These are phyloP conservation scores for Agaricus sinodeliciosus DNA, from an alignment of 768 basidiomycete species.

Conservation along the genomic window DNA sequence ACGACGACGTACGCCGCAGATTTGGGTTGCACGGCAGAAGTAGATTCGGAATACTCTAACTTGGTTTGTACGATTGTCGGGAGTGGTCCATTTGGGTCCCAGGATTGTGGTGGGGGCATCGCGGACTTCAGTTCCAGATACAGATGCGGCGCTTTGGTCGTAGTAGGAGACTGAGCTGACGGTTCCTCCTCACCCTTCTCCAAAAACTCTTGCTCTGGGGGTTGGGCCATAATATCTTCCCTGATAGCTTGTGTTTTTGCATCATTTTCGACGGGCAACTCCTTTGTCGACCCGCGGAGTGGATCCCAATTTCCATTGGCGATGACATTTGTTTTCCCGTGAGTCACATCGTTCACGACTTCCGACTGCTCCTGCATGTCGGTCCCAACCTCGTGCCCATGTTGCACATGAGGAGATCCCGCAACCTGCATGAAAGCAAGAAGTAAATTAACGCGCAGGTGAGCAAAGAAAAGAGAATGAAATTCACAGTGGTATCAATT, in stretches of 20 bases:
- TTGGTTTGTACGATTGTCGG: slow-evolving; percentile 29
- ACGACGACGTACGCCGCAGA: slow-evolving; percentile 19
- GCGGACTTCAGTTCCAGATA: slow-evolving; percentile 33
- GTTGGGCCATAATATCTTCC: slow-evolving; percentile 16
- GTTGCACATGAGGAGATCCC: background rate
- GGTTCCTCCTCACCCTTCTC: slow-evolving; percentile 1
- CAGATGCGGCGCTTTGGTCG: slow-evolving; percentile 34
- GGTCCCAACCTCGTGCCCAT: background rate
- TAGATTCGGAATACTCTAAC: slow-evolving; percentile 36
- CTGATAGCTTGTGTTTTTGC: slow-evolving; percentile 2
- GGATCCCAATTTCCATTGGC: slow-evolving; percentile 1
- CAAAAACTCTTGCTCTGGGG: background rate
- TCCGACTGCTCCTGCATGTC: background rate
- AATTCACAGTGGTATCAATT: slow-evolving; percentile 3
- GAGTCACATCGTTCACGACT: background rate
- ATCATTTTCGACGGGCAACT: background rate
- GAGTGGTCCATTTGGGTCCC: slow-evolving; percentile 49
- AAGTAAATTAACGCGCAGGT: background rate
- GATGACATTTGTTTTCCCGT: background rate
- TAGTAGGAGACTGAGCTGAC: slow-evolving; percentile 17
- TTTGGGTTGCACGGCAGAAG: slow-evolving; percentile 28
- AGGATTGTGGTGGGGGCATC: slow-evolving; percentile 50
- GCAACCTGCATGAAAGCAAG: background rate
- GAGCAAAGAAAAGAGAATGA: background rate
- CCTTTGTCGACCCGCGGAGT: slow-evolving; percentile 2